These are phyloP conservation scores for Penicillium cataractarum DNA, from an alignment of 495 filamentous ascomycete species.

Conservation along the genomic window DNA sequence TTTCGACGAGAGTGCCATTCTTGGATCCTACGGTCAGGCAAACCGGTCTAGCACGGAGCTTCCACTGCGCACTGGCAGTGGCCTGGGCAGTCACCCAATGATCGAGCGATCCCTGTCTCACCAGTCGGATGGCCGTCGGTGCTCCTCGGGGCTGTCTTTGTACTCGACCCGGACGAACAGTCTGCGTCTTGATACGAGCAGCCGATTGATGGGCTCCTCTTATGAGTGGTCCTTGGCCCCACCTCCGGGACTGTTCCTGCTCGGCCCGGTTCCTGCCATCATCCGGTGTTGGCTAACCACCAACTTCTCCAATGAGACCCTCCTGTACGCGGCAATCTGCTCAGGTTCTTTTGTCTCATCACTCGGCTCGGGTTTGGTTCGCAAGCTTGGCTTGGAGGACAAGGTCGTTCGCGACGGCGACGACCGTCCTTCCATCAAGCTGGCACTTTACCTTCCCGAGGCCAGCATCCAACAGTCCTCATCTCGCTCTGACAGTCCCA, in stretches of 20 bases:
- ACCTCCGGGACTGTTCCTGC: constrained; percentile 77
- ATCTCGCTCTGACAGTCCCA: constrained; percentile 71
- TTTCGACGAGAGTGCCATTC: constrained; percentile 96
- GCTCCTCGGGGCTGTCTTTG: constrained; percentile 82
- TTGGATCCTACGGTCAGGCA: constrained; percentile 83
- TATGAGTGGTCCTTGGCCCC: constrained; percentile 71
- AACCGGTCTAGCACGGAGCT: constrained; percentile 80
- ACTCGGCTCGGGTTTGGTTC: constrained; percentile 71
- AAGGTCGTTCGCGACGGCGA: constrained; percentile 67
- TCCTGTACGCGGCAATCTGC: constrained; percentile 91
- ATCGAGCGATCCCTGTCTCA: constrained; percentile 90
- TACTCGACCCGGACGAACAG: constrained; percentile 84
- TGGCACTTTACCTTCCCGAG: constrained; percentile 87
- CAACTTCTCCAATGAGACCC: constrained; percentile 80
- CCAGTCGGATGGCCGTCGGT: constrained; percentile 95
- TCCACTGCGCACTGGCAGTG: constrained; percentile 75
- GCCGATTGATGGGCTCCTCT: constrained; percentile 63
- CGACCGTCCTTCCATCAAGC: constrained; percentile 66
- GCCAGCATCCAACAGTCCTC: constrained; percentile 78
- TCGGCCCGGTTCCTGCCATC: constrained; percentile 88
- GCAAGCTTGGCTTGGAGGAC: constrained; percentile 68
- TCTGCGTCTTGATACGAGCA: constrained; percentile 71
- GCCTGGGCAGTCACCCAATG: constrained; percentile 79
- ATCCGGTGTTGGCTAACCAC: constrained; percentile 93
- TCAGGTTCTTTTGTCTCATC: constrained; percentile 87